Conservation (phyloP, 768 basidiomycete genomes). For the Kwoniella mangroviensis region DNA sequence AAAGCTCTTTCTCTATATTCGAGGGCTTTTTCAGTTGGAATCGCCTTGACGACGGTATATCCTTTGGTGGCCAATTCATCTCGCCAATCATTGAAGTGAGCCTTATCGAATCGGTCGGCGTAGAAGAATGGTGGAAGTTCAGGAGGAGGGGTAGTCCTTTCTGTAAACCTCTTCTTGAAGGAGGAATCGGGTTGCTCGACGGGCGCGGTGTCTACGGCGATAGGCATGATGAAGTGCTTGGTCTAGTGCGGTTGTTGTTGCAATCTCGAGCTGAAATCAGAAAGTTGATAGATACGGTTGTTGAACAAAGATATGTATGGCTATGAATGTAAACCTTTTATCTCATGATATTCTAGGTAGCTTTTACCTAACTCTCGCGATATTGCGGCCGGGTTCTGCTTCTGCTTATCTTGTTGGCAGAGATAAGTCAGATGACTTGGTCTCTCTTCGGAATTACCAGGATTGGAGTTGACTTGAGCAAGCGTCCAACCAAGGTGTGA, state of each 20-base stretch:
- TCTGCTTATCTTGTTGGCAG: background rate
- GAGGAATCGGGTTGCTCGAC: background rate
- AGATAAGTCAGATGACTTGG: background rate
- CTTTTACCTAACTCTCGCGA: background rate
- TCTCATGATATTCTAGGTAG: background rate
- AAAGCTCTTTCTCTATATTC: conserved; percentile 38
- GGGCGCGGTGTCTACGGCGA: background rate
- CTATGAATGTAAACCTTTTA: background rate
- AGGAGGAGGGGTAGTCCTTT: conserved; percentile 23
- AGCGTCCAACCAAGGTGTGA: too few species aligned
- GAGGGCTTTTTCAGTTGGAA: conserved; percentile 35
- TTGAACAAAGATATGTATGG: too few species aligned
- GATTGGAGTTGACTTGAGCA: background rate
- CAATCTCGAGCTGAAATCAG: too few species aligned
- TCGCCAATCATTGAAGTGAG: conserved; percentile 32
- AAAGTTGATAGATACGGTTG: too few species aligned
- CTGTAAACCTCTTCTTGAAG: conserved; percentile 17
- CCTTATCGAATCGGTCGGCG: conserved; percentile 20
- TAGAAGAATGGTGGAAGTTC: conserved; percentile 32
- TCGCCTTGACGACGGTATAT: conserved; percentile 38
- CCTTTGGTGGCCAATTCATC: conserved; percentile 34
- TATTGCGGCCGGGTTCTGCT: conserved; percentile 1
- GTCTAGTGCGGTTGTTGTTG: background rate
- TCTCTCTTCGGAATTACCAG: background rate
- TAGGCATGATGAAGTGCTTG: conserved; percentile 4